Base-by-base conservation (phyloP, 2,329 filamentous ascomycete species). In the Apiospora aurea region DNA sequence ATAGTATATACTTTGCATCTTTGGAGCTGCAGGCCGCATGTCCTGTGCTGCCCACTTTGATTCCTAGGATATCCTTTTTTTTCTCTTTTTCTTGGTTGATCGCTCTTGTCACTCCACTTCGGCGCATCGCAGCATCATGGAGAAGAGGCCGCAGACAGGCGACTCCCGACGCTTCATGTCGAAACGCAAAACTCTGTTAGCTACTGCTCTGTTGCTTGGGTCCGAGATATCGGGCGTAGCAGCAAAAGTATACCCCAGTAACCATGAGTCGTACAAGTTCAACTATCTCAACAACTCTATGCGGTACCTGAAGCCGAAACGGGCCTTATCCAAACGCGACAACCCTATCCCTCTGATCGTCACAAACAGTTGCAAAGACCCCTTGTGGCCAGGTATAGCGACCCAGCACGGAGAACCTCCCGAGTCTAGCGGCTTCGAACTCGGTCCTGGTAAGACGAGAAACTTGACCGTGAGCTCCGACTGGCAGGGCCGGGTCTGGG, bases 401-500 rank as follows among this genome's bases (percentile, higher is more conserved):
- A 94, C 93, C 0, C 92, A 95, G 78, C 86, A 88, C 67, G 94
- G 94, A 29, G 88, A 87, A 18, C 91, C 91, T 0, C 92, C 93
- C 8, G 86, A 86, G 2, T 86, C 85, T 14, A 90, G 89, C 26
- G 94, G 93, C 11, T 96, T 96, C 78, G 87, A 90, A 77, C 86
- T 96, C 47, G 78, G 81, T 1, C 80, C 89, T 3, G 90, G 91
- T 64, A 83, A 87, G 46, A 90, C 87, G 70, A 88, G 82, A 73
- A 87, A 87, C 57, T 83, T 95, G 73, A 90, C 87, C 70, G 93
- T 96, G 34, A 89, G 90, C 14, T 84, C 88, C 69, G 89, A 94
- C 75, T 97, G 94, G 94, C 91, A 93, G 79, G 94, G 94, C 13
- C 89, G 94, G 70, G 85, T 96, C 41, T 96, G 94, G 94, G 94